Evolutionary conservation across 768 basidiomycete species (phyloP).

Genomic region (Hygrocybe coccinea): DNA sequence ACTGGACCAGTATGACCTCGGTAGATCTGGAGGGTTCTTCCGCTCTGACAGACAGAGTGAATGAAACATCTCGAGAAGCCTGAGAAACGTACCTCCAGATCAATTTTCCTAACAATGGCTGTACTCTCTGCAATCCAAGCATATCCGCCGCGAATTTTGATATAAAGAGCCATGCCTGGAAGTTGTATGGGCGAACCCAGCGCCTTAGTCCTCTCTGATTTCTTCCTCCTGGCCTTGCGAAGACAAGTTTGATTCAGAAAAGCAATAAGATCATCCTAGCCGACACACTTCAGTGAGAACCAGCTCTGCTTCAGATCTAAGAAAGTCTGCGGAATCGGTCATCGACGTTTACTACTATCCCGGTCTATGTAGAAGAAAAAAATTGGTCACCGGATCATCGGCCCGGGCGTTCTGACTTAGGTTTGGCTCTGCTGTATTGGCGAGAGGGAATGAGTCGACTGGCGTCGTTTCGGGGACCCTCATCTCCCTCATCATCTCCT

Average conservation of each 20-base stretch:
- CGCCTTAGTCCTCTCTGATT: constrained; percentile 63
- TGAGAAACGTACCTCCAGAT: constrained; percentile 58
- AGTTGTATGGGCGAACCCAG: constrained; percentile 79
- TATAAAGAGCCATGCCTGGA: constrained; percentile 65
- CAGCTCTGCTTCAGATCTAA: constrained; percentile 71
- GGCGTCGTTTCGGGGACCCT: constrained; percentile 76
- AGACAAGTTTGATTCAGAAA: constrained; percentile 11
- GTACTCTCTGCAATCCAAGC: constrained; percentile 92
- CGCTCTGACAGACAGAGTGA: constrained; percentile 49
- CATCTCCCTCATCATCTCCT: constrained; percentile 67
- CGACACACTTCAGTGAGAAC: constrained; percentile 50
- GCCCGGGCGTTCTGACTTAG: too few relatives aligned
- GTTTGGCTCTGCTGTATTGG: too few relatives aligned
- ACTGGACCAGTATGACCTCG: constrained; percentile 87
- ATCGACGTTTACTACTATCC: too few relatives aligned
- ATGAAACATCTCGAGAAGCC: background rate
- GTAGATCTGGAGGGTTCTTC: constrained; percentile 70
- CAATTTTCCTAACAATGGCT: constrained; percentile 62
- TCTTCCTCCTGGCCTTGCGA: constrained; percentile 61
- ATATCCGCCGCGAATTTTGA: constrained; percentile 57
- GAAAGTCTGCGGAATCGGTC: constrained; percentile 44
- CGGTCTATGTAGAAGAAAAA: too few relatives aligned
- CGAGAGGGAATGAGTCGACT: constrained; percentile 56
- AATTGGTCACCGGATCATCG: too few relatives aligned
- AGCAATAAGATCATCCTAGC: constrained; percentile 4